phyloP scores from a whole-genome alignment of 202 grass and related monocot species.

The Dendrocalamus latiflorus region DNA sequence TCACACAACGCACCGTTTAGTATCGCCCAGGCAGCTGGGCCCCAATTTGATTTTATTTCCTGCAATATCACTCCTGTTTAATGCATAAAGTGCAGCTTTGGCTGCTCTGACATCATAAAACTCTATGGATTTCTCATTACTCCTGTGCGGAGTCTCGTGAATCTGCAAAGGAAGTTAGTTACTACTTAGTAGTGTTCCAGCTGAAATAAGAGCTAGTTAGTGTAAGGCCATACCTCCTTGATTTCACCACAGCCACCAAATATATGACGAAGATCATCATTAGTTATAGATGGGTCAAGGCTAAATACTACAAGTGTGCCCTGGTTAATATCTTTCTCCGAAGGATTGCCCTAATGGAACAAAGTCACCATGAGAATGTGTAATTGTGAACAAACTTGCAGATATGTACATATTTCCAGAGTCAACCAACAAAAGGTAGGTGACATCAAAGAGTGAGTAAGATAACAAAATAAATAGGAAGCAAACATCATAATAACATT shows the following conservation, averaged over 20 bases:
- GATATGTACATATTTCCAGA: neutral
- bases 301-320: constrained; percentile 66
- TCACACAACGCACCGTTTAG: constrained; percentile 41
- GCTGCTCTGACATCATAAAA: constrained; percentile 93
- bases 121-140: constrained; percentile 61
- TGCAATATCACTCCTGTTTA: constrained; percentile 64
- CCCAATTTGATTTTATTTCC: constrained; percentile 76
- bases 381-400: neutral
- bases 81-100: constrained; percentile 52
- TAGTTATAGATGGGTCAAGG: constrained; percentile 74
- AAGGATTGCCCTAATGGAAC: constrained; percentile 57
- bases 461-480: neutral
- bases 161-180: too few species aligned
- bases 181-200: too few species aligned
- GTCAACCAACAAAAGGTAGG: neutral
- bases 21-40: constrained; percentile 41
- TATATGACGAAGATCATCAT: too few species aligned
- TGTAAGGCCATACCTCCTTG: too few species aligned
- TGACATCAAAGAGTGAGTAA: neutral
- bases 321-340: constrained; percentile 66
- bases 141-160: too few species aligned
- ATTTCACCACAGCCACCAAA: too few species aligned
- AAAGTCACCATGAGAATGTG: constrained; percentile 10
- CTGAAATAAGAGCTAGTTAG: too few species aligned
- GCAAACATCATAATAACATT: neutral